Base-by-base conservation (phyloP, 83 land plant genomes). In the Diphasiastrum complanatum region DNA sequence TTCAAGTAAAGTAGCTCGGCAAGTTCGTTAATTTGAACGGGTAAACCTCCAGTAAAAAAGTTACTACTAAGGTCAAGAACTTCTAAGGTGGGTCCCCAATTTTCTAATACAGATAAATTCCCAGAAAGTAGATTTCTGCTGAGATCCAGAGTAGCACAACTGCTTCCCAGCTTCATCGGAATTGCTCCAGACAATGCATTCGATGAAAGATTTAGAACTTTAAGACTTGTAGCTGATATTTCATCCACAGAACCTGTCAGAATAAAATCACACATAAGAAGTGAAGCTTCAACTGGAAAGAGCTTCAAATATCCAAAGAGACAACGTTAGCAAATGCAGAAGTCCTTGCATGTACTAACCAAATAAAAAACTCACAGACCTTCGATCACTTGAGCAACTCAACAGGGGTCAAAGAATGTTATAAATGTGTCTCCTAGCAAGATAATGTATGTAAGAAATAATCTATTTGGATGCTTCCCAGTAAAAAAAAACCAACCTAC, bases 61-160 rank as follows among this genome's bases (percentile, higher is more conserved):
- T 90, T 85, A 48, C 80, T 71, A 48, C 88, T 83, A 49, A 90
- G 67, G 74, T 90, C 89, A 20, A 90, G 40, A 53, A 64, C 38
- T 30, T 76, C 75, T 40, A 86, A 57, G 20, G 46, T 59, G 33
- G 63, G 35, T 20, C 61, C 61, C 97, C 97, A 91, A 47, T 54
- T 71, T 63, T 66, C 47, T 51, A 84, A 33, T 41, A 65, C 40
- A 24, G 80, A 74, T 10, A 91, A 52, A 35, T 77, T 83, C 34
- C 86, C 97, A 16, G 68, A 55, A 5, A 91, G 31, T 29, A 18
- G 40, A 50, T 91, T 91, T 23, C 68, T 45, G 62, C 89, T 86
- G 24, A 91, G 63, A 64, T 90, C 97, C n/a, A n/a, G n/a, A 28
- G 86, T 69, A n/a, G 63, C 43, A 3, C 23, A 11, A 61, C 84